Base-by-base conservation (phyloP, 2,329 filamentous ascomycete species). In the Alternaria sp. region DNA sequence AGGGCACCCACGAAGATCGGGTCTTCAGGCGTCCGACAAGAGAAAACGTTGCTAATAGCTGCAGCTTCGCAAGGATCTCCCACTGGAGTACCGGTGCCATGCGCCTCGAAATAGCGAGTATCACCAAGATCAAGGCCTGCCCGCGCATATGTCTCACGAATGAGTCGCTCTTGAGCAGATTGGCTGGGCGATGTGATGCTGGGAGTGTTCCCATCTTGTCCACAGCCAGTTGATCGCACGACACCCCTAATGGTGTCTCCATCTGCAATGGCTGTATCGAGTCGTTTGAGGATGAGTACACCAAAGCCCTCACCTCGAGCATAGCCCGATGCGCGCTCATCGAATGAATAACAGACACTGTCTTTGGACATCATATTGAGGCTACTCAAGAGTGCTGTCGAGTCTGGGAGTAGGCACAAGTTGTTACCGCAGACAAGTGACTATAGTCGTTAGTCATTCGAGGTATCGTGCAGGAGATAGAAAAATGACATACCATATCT, bases 241-340 rank as follows among this genome's bases (percentile, higher is more conserved):
- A 76, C 47, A n/a, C 66, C 74, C 5, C 67, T 62, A n/a, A 77
- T 74, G 7, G 66, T 61, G 36, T 78, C 71, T 7, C 66, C 63
- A 47, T 74, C 70, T 3, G 43, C 26, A 9, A 68, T 52, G 2
- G 67, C 67, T 8, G 54, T 36, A 4, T 53, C 53, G 14, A 69
- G 62, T 4, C 55, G 61, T 36, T 76, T 76, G 14, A 77, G 59
- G 8, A 77, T 34, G 2, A 77, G 32, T 7, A 67, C 64, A 0
- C 59, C 65, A 2, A 86, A 79, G 0, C 88, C 88, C 66, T 91
- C 89, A 1, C 87, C 88, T 30, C 88, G 81, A 0, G 84, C 86
- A 68, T 90, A 91, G 0, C 89, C 89, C 56, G 86, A 85, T 16
- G 86, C 88, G 1, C 81, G 80, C 16, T 79, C 71, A 64, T 88